phyloP scores from a whole-genome alignment of 2,329 filamentous ascomycete genomes.

The Talaromyces sp. region DNA sequence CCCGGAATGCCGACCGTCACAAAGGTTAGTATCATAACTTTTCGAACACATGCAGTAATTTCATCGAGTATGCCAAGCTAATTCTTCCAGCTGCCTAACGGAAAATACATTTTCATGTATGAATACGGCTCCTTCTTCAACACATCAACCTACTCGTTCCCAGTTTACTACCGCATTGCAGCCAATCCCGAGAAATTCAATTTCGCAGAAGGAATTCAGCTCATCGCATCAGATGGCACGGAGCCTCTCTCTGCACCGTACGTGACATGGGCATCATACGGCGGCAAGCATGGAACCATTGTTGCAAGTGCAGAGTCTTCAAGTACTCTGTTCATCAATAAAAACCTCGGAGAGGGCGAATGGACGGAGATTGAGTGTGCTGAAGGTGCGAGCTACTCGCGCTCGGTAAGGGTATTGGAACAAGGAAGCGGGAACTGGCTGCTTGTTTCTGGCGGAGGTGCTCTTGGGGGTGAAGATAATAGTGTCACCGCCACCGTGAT shows the following conservation, averaged over 20 bases:
- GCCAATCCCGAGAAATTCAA: conserved; percentile 52
- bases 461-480: conserved; percentile 22
- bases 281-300: conserved; percentile 52
- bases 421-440: conserved; percentile 31
- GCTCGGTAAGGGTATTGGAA: conserved; percentile 50
- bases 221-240: conserved; percentile 50
- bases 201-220: conserved; percentile 41
- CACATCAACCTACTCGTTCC: conserved; percentile 45
- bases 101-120: conserved; percentile 66
- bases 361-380: conserved; percentile 52
- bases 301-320: conserved; percentile 49
- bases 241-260: conserved; percentile 53
- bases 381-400: conserved; percentile 49
- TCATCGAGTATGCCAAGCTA: neutral
- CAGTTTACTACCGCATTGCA: conserved; percentile 57
- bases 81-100: conserved; percentile 55
- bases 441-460: conserved; percentile 22
- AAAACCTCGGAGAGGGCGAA: conserved; percentile 46
- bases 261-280: conserved; percentile 55
- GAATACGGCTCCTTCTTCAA: conserved; percentile 56
- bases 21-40: conserved; percentile 19
- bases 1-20: conserved; percentile 70
- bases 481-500: conserved; percentile 24
- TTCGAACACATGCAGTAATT: no score
- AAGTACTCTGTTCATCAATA: conserved; percentile 52